Evolutionary conservation across 176 grass and related monocot species (phyloP).

Genomic region (Lolium perenne): DNA sequence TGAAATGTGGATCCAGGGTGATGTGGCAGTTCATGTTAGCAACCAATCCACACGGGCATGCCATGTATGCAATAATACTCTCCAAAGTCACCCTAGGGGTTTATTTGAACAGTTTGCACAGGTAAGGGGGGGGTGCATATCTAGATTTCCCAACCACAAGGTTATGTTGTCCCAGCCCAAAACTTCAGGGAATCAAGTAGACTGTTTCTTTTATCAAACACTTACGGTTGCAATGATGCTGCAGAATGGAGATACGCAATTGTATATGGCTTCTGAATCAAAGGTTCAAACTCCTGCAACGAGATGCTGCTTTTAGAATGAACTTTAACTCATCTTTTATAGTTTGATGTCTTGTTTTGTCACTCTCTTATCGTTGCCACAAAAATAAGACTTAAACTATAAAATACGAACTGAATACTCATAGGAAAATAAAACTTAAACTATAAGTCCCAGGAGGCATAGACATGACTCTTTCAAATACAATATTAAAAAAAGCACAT

Average conservation of each 20-base stretch:
- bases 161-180: not conserved
- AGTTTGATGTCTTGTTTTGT: conserved; percentile 3
- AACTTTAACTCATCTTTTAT: not conserved
- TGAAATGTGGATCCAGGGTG: not conserved
- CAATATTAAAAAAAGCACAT: conserved; percentile 21
- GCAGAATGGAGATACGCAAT: conserved; percentile 97
- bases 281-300: conserved; percentile 92
- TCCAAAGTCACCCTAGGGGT: not conserved
- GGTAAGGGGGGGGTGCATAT: not conserved
- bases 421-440: not conserved
- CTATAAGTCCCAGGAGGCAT: not conserved
- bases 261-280: conserved; percentile 96
- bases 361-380: not conserved
- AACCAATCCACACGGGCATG: not conserved
- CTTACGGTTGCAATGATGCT: conserved; percentile 91
- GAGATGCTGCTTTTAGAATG: conserved; percentile 25
- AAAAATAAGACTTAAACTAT: not conserved
- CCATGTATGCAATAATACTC: not conserved
- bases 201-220: conserved; percentile 26
- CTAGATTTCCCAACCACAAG: not conserved
- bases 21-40: not conserved
- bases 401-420: conserved; percentile 1
- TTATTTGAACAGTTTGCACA: not conserved
- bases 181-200: not conserved
- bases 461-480: conserved; percentile 13